Evolutionary conservation across 169 alveolate genomes (phyloP), one percentile per base, ranked within the genome.

Genomic region (Plasmodium gonderi): DNA sequence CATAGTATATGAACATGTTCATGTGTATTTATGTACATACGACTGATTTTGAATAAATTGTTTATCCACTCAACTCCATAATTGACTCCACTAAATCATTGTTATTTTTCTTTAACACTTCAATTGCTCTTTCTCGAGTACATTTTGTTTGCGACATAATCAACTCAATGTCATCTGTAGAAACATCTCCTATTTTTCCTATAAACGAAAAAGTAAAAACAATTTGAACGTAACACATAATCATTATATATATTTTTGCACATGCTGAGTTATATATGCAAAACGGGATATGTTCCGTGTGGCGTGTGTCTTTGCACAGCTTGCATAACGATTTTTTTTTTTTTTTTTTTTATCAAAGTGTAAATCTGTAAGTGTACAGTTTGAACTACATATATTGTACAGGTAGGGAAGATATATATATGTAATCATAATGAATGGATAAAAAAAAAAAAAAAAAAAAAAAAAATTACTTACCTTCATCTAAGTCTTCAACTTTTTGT

Each of bases 11-110:
- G n/a, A n/a, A n/a, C n/a, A n/a, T n/a, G n/a, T n/a, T n/a, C n/a
- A n/a, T n/a, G n/a, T n/a, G n/a, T n/a, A n/a, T n/a, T n/a, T n/a
- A n/a, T n/a, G n/a, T n/a, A n/a, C 36, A 60, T 12, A 20, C 72
- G 17, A 23, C 14, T n/a, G 26, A 23, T 5, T n/a, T 29, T 4
- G 14, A 6, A 23, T 23, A 26, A 42, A 26, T 29, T 38, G 33
- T 31, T 67, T 83, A 83, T 64, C 92, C 83, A 76, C 92, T 72
- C 83, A 97, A 93, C 80, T 96, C 94, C 96, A 98, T 92, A 68
- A 98, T 97, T 64, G 98, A 98, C 49, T 97, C 97, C 42, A 98
- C 98, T 77, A 97, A 94, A 85, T 98, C 98, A 76, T 97, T 98
- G 42, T 95, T 97, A 87, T 97, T 81, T 78, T 95, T 96, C 72